phyloP scores from a whole-genome alignment of 1,284 basidiomycete genomes.

The Tylopilus sp. region DNA sequence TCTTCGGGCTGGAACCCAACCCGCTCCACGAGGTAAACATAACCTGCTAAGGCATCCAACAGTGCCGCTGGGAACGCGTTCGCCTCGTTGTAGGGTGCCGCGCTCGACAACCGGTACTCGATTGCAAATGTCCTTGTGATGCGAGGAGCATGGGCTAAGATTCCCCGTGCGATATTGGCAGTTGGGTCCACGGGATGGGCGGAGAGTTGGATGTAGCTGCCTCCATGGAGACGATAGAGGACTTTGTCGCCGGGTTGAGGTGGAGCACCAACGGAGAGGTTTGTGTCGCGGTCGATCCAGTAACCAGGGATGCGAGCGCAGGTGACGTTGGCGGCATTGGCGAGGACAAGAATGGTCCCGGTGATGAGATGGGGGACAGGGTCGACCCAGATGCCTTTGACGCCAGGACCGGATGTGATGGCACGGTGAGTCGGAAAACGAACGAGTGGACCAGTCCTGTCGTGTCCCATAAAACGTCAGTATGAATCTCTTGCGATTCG shows the following conservation, averaged over 20 bases:
- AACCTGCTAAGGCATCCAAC: conserved; percentile 53
- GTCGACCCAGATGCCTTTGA: conserved; percentile 26
- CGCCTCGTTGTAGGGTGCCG: conserved; percentile 21
- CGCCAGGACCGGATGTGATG: conserved; percentile 14
- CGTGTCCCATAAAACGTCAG: not conserved
- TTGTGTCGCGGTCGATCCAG: conserved; percentile 35
- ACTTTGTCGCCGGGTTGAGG: conserved; percentile 37
- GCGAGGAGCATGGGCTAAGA: conserved; percentile 25
- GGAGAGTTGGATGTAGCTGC: conserved; percentile 30
- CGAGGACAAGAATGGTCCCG: conserved; percentile 15
- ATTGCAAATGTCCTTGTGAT: conserved; percentile 41
- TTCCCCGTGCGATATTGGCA: conserved; percentile 27
- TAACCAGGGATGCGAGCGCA: conserved; percentile 38
- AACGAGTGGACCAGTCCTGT: conserved; percentile 20
- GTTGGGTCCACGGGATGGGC: conserved; percentile 27
- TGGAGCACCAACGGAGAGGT: conserved; percentile 14
- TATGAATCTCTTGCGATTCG: not conserved
- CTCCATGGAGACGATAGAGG: conserved; percentile 37
- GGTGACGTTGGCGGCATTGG: conserved; percentile 22
- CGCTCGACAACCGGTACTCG: conserved; percentile 43
- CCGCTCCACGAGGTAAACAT: conserved; percentile 48
- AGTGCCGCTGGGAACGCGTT: conserved; percentile 55
- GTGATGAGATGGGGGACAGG: conserved; percentile 24
- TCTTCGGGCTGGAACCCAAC: conserved; percentile 46
- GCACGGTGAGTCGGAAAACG: conserved; percentile 18